These are phyloP conservation scores for Penicillium atrosanguineum DNA, from an alignment of 495 filamentous ascomycete species.

Conservation along the genomic window DNA sequence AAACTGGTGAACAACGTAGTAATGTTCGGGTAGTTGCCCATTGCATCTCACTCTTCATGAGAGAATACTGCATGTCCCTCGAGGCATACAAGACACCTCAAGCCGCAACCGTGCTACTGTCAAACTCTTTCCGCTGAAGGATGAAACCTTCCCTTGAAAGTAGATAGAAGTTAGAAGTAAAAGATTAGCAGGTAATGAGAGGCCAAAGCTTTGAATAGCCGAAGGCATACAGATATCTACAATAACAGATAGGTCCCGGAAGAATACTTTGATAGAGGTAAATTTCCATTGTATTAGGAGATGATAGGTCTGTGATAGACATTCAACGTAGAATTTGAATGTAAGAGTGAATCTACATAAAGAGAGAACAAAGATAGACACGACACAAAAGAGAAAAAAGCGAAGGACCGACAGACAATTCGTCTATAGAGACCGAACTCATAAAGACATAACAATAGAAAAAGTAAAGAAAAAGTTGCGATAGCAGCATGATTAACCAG, in stretches of 20 bases:
- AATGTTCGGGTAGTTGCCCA: too few relatives aligned
- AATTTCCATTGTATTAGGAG: constrained; percentile 1
- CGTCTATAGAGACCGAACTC: neutral
- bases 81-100: too few relatives aligned
- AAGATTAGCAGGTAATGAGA: too few relatives aligned
- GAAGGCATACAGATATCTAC: too few relatives aligned
- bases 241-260: neutral
- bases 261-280: neutral
- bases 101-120: too few relatives aligned
- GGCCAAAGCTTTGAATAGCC: too few relatives aligned
- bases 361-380: neutral
- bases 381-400: neutral
- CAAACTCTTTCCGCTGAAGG: too few relatives aligned
- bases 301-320: neutral
- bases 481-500: neutral
- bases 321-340: neutral
- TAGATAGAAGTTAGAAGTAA: too few relatives aligned
- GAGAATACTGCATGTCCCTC: too few relatives aligned
- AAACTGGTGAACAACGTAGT: too few relatives aligned
- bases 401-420: neutral
- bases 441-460: neutral
- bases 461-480: neutral
- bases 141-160: too few relatives aligned
- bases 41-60: too few relatives aligned
- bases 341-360: neutral